Conservation (phyloP, 1,284 basidiomycete species). For the Trametes pubescens region DNA sequence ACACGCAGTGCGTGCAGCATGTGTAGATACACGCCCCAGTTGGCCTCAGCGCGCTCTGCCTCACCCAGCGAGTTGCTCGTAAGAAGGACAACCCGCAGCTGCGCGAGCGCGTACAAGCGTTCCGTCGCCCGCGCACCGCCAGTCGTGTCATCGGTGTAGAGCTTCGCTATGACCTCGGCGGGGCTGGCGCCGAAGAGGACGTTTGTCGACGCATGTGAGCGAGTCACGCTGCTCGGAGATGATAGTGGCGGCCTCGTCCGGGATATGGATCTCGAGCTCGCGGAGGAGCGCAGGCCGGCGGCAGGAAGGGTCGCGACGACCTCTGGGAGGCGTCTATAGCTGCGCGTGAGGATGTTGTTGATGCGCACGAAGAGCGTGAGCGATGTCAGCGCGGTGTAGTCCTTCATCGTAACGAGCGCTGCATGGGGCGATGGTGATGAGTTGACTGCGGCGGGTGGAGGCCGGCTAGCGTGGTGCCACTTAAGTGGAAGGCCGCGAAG, state of each 20-base stretch:
- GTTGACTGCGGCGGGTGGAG: background rate
- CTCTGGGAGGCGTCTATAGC: conserved; percentile 14
- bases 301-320: conserved; percentile 15
- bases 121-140: too few species aligned
- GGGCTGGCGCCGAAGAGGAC: background rate
- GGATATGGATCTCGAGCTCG: conserved; percentile 11
- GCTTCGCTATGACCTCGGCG: background rate
- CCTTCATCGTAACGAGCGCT: conserved; percentile 4
- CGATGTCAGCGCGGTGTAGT: conserved; percentile 16
- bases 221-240: background rate
- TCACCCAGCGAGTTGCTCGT: background rate
- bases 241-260: background rate
- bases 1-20: background rate
- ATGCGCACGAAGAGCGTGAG: conserved; percentile 18
- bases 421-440: background rate
- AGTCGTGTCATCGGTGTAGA: background rate
- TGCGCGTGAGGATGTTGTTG: conserved; percentile 12
- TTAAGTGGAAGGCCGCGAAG: conserved; percentile 16
- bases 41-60: background rate
- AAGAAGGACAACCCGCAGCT: conserved; percentile 3
- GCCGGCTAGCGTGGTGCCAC: background rate
- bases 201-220: conserved; percentile 8
- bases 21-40: conserved; percentile 7
- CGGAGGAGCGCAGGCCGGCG: conserved; percentile 9
- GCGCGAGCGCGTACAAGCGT: background rate